Evolutionary conservation across 2,329 filamentous ascomycete genomes (phyloP).

Genomic region (Bipolaris bicolor): DNA sequence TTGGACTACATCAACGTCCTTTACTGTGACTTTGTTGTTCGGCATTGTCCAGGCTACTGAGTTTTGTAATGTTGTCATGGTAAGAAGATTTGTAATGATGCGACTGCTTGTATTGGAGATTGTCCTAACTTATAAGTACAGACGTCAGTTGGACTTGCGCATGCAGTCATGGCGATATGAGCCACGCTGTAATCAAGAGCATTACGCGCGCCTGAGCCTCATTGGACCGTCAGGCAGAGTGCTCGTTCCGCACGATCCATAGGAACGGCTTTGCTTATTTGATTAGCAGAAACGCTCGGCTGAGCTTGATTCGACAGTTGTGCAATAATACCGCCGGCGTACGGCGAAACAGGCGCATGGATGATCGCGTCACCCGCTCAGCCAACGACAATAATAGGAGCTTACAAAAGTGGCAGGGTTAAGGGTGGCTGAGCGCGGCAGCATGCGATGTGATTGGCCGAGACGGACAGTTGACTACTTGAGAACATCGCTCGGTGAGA

Average conservation of each 20-base stretch:
- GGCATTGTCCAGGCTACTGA: conserved; percentile 6
- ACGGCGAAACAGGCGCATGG: conserved; percentile 1
- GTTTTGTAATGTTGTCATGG: conserved; percentile 2
- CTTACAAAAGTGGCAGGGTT: conserved; percentile 4
- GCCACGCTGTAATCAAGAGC: neutral
- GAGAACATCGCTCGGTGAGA: neutral
- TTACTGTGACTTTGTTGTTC: conserved; percentile 21
- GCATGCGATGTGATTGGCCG: conserved; percentile 4
- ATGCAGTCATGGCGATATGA: neutral
- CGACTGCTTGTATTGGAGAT: neutral
- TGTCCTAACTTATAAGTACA: neutral
- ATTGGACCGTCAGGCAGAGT: neutral
- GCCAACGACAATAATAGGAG: conserved; percentile 13
- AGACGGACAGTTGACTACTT: neutral
- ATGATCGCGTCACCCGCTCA: conserved; percentile 7
- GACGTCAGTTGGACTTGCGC: neutral
- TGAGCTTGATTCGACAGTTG: neutral
- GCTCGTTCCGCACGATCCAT: neutral
- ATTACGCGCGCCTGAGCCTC: conserved; percentile 6
- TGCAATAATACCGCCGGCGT: neutral
- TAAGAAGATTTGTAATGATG: neutral
- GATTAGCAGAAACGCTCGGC: neutral
- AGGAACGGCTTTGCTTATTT: neutral
- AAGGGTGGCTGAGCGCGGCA: conserved; percentile 3
- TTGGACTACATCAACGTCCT: conserved; percentile 27